Evolutionary conservation across 163 green algal species (phyloP).

Genomic region (Scenedesmus sp.): DNA sequence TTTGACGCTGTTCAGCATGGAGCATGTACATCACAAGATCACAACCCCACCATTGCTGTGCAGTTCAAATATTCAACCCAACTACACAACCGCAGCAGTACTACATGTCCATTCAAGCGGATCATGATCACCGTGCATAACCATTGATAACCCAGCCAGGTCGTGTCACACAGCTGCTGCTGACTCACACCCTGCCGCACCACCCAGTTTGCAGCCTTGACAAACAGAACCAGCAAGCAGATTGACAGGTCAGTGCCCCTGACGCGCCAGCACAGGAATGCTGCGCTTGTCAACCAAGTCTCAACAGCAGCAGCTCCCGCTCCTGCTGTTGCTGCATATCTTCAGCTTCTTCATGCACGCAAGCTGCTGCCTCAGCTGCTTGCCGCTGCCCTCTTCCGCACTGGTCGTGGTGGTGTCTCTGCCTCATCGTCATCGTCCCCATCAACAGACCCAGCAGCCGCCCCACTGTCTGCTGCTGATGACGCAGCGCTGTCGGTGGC

Average conservation of each 20-base stretch:
- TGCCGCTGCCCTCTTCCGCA: background rate
- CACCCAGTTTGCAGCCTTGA: too few species aligned
- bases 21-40: background rate
- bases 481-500: background rate
- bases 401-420: background rate
- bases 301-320: background rate
- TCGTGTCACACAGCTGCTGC: background rate
- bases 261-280: too few species aligned
- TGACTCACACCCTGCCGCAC: too few species aligned
- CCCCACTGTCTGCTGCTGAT: background rate
- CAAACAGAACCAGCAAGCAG: too few species aligned
- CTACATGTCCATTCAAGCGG: background rate
- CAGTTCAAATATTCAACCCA: too few species aligned
- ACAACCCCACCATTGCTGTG: background rate
- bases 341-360: background rate
- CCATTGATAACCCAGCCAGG: background rate
- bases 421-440: background rate
- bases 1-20: background rate
- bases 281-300: too few species aligned
- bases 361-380: background rate
- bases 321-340: background rate
- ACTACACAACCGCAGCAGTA: too few species aligned
- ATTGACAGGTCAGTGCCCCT: too few species aligned
- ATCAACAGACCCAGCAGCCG: background rate
- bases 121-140: background rate